phyloP scores from a whole-genome alignment of 1,139 yeast genomes.

The Zygosaccharomyces sapae region DNA sequence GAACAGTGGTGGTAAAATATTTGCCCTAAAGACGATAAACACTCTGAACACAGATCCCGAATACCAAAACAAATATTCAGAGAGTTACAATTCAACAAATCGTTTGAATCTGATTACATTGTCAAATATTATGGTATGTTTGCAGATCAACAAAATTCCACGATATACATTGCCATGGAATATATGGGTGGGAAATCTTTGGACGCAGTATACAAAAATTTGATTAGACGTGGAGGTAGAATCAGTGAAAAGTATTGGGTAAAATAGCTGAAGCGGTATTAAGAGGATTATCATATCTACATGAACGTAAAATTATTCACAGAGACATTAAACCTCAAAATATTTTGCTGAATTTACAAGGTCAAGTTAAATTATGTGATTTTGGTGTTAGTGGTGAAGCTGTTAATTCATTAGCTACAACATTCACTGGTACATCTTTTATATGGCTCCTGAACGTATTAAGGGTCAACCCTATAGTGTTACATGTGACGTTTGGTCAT shows the following conservation, averaged over 20 bases:
- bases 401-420: conserved; percentile 88
- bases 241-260: conserved; percentile 89
- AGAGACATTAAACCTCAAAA: conserved; percentile 94
- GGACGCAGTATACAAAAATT: conserved; percentile 79
- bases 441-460: conserved; percentile 97
- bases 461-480: conserved; percentile 94
- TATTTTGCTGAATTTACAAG: conserved; percentile 65
- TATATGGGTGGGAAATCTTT: conserved; percentile 90
- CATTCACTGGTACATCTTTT: conserved; percentile 95
- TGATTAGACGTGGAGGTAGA: conserved; percentile 64
- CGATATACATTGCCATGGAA: conserved; percentile 91
- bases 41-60: conserved; percentile 77
- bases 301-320: conserved; percentile 83
- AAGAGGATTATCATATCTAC: conserved; percentile 79
- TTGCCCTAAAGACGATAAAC: conserved; percentile 77
- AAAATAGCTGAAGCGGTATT: conserved; percentile 83
- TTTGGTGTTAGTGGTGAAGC: conserved; percentile 98
- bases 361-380: conserved; percentile 89
- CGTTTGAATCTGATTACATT: conserved; percentile 77
- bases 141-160: conserved; percentile 66
- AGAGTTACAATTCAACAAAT: conserved; percentile 81
- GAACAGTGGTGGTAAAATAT: conserved; percentile 47
- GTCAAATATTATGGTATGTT: conserved; percentile 92
- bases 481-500: conserved; percentile 93
- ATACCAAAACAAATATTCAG: conserved; percentile 77